Evolutionary conservation across 371 early-diverging fungal species (phyloP), one percentile per base, ranked within the genome.

Genomic region (Gilbertella persicaria): DNA sequence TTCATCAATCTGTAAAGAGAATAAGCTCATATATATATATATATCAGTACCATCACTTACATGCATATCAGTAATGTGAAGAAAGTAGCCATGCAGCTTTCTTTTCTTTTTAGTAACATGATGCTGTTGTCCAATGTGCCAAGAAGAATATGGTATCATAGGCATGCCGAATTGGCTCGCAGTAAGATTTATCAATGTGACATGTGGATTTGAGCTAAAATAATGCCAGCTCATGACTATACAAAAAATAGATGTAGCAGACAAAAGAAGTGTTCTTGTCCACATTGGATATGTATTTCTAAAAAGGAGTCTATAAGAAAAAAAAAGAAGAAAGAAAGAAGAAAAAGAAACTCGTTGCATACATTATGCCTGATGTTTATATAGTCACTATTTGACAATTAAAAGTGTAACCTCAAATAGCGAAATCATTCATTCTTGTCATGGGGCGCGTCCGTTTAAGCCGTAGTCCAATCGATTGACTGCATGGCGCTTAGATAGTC

Each of bases 1-100:
- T 20, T 73, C 73, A 54, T 84, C 82, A 0, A 79, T 69, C 69
- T 83, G 24, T 16, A 53, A 42, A 35, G 26, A 28, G 21, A 28
- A 26, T 37, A 43, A 16, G 14, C n/a, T 8, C 14, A 41, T 47
- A 20, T 29, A 24, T 33, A 45, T 45, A 43, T 2, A 14, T 2
- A 39, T 12, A 20, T n/a, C 26, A 38, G 40, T 23, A 19, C 12
- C 14, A 26, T 17, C 2, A 30, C 46, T 73, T 66, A 84, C 75
- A 63, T 91, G 90, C 50, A 91, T 70, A 55, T 91, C 90, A 2
- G 89, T 91, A 16, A 91, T 88, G 53, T 90, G 90, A 30, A 90
- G 61, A 55, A 86, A 91, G 35, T 73, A 73, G 0, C 84, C 84
- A 47, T 66, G 46, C 19, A 45, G 51, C 14, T 58, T 55, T 24